Evolutionary conservation across 2,329 filamentous ascomycete genomes (phyloP).

Genomic region (Cladosporium sphaerospermum): DNA sequence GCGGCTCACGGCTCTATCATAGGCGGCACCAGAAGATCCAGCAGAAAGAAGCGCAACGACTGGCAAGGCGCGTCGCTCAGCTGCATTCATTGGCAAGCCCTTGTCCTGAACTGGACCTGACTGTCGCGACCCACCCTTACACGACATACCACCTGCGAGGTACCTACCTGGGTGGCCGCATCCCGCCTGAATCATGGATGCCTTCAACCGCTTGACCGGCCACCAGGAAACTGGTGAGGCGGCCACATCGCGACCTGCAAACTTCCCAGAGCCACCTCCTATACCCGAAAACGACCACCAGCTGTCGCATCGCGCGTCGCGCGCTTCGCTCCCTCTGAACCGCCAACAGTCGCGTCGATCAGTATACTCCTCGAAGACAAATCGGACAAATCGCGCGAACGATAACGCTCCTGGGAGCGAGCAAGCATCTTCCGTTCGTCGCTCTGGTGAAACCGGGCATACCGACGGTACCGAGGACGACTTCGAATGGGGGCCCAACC

Average conservation of each 20-base stretch:
- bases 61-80: too few species aligned
- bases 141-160: background rate
- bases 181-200: slow-evolving; percentile 23
- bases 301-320: slow-evolving; percentile 20
- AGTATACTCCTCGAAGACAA: background rate
- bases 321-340: slow-evolving; percentile 29
- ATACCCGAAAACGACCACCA: slow-evolving; percentile 18
- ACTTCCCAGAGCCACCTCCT: slow-evolving; percentile 20
- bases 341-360: slow-evolving; percentile 25
- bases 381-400: slow-evolving; percentile 7
- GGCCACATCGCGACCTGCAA: slow-evolving; percentile 16
- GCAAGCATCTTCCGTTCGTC: slow-evolving; percentile 5
- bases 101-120: too few species aligned
- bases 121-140: background rate
- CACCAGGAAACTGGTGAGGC: slow-evolving; percentile 26
- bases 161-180: background rate
- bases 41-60: too few species aligned
- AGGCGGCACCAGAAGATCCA: too few species aligned
- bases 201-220: slow-evolving; percentile 30
- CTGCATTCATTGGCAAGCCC: too few species aligned
- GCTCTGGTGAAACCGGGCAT: slow-evolving; percentile 9
- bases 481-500: slow-evolving; percentile 83
- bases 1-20: too few species aligned
- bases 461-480: slow-evolving; percentile 54
- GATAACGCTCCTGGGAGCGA: slow-evolving; percentile 11